Conservation (phyloP, 2,329 filamentous ascomycete species). For the Ceratocystis albifundus region DNA sequence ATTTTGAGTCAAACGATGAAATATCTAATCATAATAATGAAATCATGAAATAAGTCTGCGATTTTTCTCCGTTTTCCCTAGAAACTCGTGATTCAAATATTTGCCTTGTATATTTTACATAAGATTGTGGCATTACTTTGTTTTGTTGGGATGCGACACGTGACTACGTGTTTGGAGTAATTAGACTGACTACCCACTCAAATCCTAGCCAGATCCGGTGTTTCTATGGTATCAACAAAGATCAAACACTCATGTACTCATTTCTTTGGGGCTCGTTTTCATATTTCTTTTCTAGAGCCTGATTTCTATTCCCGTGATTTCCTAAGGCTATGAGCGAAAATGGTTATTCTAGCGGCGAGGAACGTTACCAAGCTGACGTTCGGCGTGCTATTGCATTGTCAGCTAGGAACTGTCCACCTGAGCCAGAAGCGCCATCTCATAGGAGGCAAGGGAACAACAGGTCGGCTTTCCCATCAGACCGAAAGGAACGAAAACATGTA, state of each 20-base stretch:
- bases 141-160: not conserved
- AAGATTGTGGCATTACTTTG: not conserved
- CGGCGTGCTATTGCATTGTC: conserved; percentile 50
- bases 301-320: too few species aligned
- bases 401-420: conserved; percentile 30
- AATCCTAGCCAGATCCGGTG: not conserved
- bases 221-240: not conserved
- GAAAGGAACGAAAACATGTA: not conserved
- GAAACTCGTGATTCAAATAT: too few species aligned
- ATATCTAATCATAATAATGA: conserved; percentile 12
- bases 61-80: not conserved
- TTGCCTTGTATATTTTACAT: too few species aligned
- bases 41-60: not conserved
- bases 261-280: too few species aligned
- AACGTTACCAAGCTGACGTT: conserved; percentile 49
- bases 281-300: not conserved
- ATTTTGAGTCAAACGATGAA: conserved; percentile 6
- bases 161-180: not conserved
- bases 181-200: not conserved
- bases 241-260: not conserved
- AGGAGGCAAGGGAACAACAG: conserved; percentile 16
- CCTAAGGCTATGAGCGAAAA: conserved; percentile 19
- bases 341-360: conserved; percentile 27
- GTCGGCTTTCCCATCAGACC: not conserved
- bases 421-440: conserved; percentile 10